Base-by-base conservation (phyloP, 139 green algal genomes). In the Closterium sp. region DNA sequence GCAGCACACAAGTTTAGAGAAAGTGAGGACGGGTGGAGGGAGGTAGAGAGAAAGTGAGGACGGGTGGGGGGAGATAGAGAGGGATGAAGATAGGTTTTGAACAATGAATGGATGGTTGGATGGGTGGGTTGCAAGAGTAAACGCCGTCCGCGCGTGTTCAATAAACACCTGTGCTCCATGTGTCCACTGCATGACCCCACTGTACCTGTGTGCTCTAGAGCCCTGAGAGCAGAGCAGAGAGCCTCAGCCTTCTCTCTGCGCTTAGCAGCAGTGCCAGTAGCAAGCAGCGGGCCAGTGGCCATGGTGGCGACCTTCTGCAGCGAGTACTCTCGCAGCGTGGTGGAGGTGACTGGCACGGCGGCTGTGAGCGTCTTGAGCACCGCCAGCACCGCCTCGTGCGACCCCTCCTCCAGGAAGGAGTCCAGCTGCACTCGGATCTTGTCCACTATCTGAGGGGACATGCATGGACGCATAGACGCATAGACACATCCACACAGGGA, bases 361-460 rank as follows among this genome's bases (percentile, higher is more conserved):
- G 86, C 87, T 30, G 92, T 91, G 45, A 94, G 90, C 29, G 90
- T 92, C n/a, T 62, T 28, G 29, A 94, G 86, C 21, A 94, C 92
- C 13, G 89, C 92, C 9, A 94, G 10, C 29, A 50, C 31, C 19
- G 90, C 92, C 90, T 94, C 92, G 87, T 94, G 92, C 1, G 85
- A 91, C 4, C 92, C 92, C 31, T 94, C 92, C 29, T 94, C 92
- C 19, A 94, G 79, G 88, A 93, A 94, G 0, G 90, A 42, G 30
- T 94, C 92, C 45, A 94, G 90, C 89, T 94, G 92, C 29, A 94
- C 89, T 31, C 92, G 89, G 17, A 94, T 86, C 89, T 94, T 94
- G 31, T 94, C 92, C 90, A 94, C 90, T 24, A 91, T 91, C 91
- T 93, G 91, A 34, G 32, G 21, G 28, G 9, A 50, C 5, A 50